A percentile compares a stretch with the other conserved stretches of the same genome.
These are phyloP conservation scores for Ceriops zippeliana DNA, from an alignment of 345 rosid species.

Conservation along the genomic window DNA sequence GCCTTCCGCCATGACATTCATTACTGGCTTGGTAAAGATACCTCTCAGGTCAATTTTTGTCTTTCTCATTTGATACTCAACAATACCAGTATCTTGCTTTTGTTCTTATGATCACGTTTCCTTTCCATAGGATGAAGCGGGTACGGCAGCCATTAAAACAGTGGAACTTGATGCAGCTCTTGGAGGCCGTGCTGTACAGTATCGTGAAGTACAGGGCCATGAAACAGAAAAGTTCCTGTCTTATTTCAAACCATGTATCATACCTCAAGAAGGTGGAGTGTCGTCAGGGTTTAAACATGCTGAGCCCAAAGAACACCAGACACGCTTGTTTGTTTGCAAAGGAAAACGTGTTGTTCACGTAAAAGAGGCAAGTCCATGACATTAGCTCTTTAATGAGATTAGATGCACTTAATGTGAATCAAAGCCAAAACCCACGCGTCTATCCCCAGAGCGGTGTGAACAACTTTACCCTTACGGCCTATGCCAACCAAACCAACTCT, in stretches of 20 bases:
- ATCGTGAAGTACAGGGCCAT: constrained; percentile 94
- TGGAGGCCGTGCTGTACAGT: constrained; percentile 99
- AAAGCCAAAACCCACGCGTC: no score
- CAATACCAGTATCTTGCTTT: constrained; percentile 1
- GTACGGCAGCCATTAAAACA: constrained; percentile 81
- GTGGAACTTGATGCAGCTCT: constrained; percentile 98
- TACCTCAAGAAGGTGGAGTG: constrained; percentile 95
- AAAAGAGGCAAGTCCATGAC: constrained; percentile 66
- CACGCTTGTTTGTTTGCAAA: constrained; percentile 78
- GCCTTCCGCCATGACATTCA: constrained; percentile 80
- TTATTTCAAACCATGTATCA: constrained; percentile 93
- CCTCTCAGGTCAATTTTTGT: constrained; percentile 54
- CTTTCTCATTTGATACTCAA: background rate
- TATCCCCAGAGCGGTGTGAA: no score
- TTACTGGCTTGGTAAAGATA: constrained; percentile 93
- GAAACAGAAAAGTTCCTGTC: constrained; percentile 94
- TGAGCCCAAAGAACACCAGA: constrained; percentile 68
- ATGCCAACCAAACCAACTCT: no score
- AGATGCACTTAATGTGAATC: background rate
- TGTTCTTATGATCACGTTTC: constrained; percentile 20
- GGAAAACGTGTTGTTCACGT: constrained; percentile 95
- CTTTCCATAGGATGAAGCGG: constrained; percentile 85
- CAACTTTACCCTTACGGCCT: no score
- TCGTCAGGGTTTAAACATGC: constrained; percentile 82
- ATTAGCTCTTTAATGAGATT: background rate